A percentile compares a stretch with the other conserved stretches of the same genome.
phyloP scores from a whole-genome alignment of 805 yeast species.

The Metschnikowia amazonensis region DNA sequence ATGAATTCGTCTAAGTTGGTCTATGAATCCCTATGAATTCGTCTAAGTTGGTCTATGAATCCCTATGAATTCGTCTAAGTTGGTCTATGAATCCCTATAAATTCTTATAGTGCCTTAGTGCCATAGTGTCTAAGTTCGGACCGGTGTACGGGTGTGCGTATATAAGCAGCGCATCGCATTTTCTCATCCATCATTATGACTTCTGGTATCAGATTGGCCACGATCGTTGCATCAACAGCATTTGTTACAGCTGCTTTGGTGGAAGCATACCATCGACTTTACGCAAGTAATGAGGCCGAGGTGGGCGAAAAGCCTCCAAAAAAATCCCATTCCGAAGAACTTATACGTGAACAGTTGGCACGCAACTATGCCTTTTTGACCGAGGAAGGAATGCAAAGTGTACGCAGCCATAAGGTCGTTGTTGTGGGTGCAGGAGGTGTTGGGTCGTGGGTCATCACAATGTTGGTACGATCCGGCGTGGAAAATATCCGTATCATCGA shows the following conservation, averaged over 20 bases:
- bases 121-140: too few relatives aligned
- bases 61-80: too few relatives aligned
- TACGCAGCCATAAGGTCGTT: constrained; percentile 68
- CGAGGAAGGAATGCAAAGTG: constrained; percentile 71
- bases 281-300: background rate
- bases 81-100: too few relatives aligned
- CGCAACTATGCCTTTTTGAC: constrained; percentile 91
- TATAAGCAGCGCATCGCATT: constrained; percentile 2
- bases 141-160: constrained; percentile 3
- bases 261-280: constrained; percentile 12
- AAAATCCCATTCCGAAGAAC: constrained; percentile 49
- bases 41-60: too few relatives aligned
- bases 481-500: constrained; percentile 77
- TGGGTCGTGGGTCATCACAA: constrained; percentile 93
- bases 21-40: too few relatives aligned
- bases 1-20: too few relatives aligned
- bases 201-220: constrained; percentile 7
- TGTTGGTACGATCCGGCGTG: constrained; percentile 89
- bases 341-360: constrained; percentile 88
- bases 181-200: constrained; percentile 9
- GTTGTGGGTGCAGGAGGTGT: constrained; percentile 97
- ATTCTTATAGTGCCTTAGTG: too few relatives aligned
- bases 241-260: constrained; percentile 12
- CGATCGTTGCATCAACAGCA: constrained; percentile 11
- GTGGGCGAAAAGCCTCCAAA: background rate